phyloP scores from a whole-genome alignment of 148 eudicot genomes.

The Gaultheria prostrata region DNA sequence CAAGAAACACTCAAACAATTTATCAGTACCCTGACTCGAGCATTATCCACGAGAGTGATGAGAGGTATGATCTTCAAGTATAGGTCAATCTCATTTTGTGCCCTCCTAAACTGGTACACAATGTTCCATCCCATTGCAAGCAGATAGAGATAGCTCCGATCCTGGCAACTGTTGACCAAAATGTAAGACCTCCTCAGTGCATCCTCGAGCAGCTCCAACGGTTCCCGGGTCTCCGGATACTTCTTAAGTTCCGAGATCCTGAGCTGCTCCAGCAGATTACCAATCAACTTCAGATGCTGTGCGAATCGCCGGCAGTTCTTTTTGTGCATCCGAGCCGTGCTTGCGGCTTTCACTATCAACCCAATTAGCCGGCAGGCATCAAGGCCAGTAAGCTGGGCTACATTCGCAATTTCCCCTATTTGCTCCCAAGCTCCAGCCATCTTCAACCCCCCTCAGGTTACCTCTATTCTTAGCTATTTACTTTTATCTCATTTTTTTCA shows the following conservation, averaged over 20 bases:
- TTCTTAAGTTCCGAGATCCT: conserved; percentile 77
- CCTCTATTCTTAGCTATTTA: background rate
- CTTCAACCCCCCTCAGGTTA: background rate
- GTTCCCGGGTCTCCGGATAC: conserved; percentile 92
- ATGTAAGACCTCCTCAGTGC: conserved; percentile 87
- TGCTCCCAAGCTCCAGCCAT: conserved; percentile 53
- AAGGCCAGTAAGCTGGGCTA: conserved; percentile 76
- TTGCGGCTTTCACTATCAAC: conserved; percentile 78
- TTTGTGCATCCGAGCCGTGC: conserved; percentile 92
- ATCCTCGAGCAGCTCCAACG: conserved; percentile 92
- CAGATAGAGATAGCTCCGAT: conserved; percentile 80
- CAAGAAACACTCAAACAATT: conserved; percentile 3
- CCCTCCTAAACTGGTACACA: conserved; percentile 90
- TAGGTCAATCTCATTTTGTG: conserved; percentile 90
- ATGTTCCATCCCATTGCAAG: conserved; percentile 99
- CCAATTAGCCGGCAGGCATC: conserved; percentile 79
- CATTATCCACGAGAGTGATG: conserved; percentile 91
- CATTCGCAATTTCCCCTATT: conserved; percentile 58
- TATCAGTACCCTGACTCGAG: conserved; percentile 77
- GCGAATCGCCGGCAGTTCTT: conserved; percentile 89
- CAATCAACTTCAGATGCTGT: conserved; percentile 81
- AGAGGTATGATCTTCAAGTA: conserved; percentile 94
- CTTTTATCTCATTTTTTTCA: background rate
- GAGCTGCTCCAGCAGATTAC: conserved; percentile 73
- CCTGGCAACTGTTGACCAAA: conserved; percentile 87